Percentiles rank a stretch among this genome's conserved stretches.
These are phyloP conservation scores for Adansonia digitata DNA, from an alignment of 345 rosid species.

Conservation along the genomic window DNA sequence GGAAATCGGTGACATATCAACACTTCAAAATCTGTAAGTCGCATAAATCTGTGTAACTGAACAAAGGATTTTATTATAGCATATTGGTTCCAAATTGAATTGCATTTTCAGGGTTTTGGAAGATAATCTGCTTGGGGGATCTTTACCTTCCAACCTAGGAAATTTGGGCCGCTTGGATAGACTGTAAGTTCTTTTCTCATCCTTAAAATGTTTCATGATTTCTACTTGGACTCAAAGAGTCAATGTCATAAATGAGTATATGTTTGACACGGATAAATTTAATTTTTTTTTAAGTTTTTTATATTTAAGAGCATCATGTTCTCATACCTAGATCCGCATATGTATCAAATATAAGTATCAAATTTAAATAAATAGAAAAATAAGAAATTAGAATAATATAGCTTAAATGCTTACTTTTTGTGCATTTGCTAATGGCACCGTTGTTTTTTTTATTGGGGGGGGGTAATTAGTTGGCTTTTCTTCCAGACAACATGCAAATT, in stretches of 20 bases:
- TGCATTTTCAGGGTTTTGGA: conserved; percentile 51
- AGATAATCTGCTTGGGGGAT: conserved; percentile 53
- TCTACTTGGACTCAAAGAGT: too few relatives aligned
- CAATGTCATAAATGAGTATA: too few relatives aligned
- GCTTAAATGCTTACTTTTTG: neutral
- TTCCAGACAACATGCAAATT: neutral
- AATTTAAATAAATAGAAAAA: too few relatives aligned
- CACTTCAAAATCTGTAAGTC: conserved; percentile 59
- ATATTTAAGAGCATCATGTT: too few relatives aligned
- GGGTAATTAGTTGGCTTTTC: too few relatives aligned
- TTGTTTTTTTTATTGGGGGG: too few relatives aligned
- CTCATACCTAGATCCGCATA: too few relatives aligned
- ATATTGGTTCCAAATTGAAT: conserved; percentile 8
- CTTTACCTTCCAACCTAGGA: conserved; percentile 60
- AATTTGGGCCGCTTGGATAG: conserved; percentile 42
- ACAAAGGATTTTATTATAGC: neutral
- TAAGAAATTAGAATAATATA: too few relatives aligned
- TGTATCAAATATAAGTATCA: too few relatives aligned
- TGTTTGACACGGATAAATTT: too few relatives aligned
- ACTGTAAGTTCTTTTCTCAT: conserved; percentile 40
- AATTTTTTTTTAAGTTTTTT: too few relatives aligned
- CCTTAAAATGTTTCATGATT: neutral
- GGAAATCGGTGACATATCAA: conserved; percentile 49
- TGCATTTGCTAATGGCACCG: too few relatives aligned
- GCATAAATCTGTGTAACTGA: neutral